Evolutionary conservation across 2,329 filamentous ascomycete genomes (phyloP).

Genomic region (Sclerotinia glacialis): DNA sequence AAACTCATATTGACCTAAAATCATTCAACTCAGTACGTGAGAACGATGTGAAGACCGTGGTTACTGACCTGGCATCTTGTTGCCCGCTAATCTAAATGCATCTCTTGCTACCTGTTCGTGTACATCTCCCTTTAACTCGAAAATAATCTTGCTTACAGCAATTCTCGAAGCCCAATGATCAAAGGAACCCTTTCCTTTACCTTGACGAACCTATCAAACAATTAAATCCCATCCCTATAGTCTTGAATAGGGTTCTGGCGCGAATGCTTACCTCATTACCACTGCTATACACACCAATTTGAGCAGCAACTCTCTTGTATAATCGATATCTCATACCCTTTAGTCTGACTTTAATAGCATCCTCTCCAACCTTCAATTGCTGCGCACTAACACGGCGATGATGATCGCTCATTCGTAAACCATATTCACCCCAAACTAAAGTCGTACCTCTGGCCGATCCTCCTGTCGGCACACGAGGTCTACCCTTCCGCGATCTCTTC

Average conservation of each 20-base stretch:
- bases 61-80: constrained; percentile 83
- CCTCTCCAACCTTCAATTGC: constrained; percentile 86
- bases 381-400: constrained; percentile 84
- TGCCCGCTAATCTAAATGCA: constrained; percentile 88
- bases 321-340: constrained; percentile 89
- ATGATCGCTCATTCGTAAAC: constrained; percentile 88
- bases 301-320: constrained; percentile 87
- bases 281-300: constrained; percentile 91
- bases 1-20: constrained; percentile 78
- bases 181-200: constrained; percentile 96
- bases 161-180: constrained; percentile 94
- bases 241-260: not conserved
- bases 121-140: constrained; percentile 86
- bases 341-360: constrained; percentile 85
- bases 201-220: constrained; percentile 75
- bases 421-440: constrained; percentile 94
- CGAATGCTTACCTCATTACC: constrained; percentile 74
- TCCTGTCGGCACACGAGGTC: constrained; percentile 82
- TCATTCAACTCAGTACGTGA: constrained; percentile 32
- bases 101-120: constrained; percentile 95
- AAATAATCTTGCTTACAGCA: constrained; percentile 84
- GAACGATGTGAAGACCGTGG: not conserved
- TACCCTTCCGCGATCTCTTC: constrained; percentile 85
- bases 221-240: constrained; percentile 21
- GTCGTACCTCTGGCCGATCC: constrained; percentile 91